Evolutionary conservation across 441 rosid genomes (phyloP), one percentile per base, ranked within the genome.

Genomic region (Capsella rubella): DNA sequence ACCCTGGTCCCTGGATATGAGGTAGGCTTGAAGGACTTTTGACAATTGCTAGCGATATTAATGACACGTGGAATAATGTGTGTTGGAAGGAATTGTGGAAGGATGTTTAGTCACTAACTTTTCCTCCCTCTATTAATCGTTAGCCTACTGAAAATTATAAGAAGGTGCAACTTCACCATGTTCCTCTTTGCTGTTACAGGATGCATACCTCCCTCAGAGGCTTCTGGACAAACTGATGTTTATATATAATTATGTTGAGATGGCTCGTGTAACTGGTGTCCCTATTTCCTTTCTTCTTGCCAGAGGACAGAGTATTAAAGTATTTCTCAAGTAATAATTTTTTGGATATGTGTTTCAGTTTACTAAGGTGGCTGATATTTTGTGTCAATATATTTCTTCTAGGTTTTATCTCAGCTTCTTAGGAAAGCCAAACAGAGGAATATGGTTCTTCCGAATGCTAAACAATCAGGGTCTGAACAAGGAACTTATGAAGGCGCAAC

Each of bases 221-320:
- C 96, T 95, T 78, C 74, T 95, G 85, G 99, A 95, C 79, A 93
- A 95, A 80, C 81, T 95, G 79, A 95, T 93, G 99, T 87, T 69
- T 73, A 79, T 95, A 80, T 95, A 93, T 80, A 95, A 93, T 71
- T 92, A 95, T 84, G 95, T 95, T 49, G 99, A 95, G 85, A 95
- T 95, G 99, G 98, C 99, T 74, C 97, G 97, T 83, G 99, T 93
- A 73, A 93, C 98, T 34, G 99, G 99, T 14, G 99, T 95, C 40
- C 99, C 99, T 10, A 75, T 95, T 53, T 93, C 97, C 62, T 95
- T 90, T 81, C 98, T 95, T 78, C 99, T 95, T 81, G 87, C 99
- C 27, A 90, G 97, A 82, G 99, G 99, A 59, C 98, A 95, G 85
- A 93, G 97, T 81, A 95, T 95, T 75, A 95, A 95, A 97, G 99